Percentiles rank a stretch among this genome's conserved stretches.
These are phyloP conservation scores for Xanthoconium purpureum DNA, from an alignment of 768 basidiomycete species.

Conservation along the genomic window DNA sequence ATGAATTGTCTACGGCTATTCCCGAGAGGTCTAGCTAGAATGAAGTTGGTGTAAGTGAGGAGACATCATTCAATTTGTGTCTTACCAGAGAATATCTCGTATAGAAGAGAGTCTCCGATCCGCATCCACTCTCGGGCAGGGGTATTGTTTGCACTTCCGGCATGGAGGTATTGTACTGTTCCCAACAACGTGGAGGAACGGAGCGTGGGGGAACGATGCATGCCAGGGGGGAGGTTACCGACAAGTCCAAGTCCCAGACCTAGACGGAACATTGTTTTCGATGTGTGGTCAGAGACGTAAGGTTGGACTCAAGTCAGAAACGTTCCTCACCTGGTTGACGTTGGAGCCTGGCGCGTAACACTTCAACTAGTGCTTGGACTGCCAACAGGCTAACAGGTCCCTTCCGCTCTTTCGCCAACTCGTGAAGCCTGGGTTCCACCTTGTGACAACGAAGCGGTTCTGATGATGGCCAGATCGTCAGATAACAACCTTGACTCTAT, in stretches of 20 bases:
- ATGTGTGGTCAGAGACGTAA: background rate
- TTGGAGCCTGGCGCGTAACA: constrained; percentile 7
- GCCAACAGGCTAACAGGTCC: constrained; percentile 16
- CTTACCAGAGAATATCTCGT: constrained; percentile 6
- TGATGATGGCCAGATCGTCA: background rate
- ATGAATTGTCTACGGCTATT: constrained; percentile 1
- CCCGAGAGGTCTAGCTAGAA: constrained; percentile 1
- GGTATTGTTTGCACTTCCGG: background rate
- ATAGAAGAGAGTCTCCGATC: constrained; percentile 6
- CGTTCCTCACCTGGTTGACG: constrained; percentile 11
- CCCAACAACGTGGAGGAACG: constrained; percentile 2
- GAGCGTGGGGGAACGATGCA: constrained; percentile 5
- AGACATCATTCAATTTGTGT: background rate
- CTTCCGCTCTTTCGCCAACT: background rate
- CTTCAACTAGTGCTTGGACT: constrained; percentile 18
- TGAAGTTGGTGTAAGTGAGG: background rate
- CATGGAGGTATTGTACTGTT: constrained; percentile 2
- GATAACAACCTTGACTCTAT: background rate
- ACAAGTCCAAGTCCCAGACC: background rate
- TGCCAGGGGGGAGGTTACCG: background rate
- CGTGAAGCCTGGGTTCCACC: constrained; percentile 3
- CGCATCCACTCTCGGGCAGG: constrained; percentile 8
- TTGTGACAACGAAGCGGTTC: background rate
- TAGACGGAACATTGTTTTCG: background rate
- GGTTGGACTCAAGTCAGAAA: background rate